Conservation (phyloP, 2,329 filamentous ascomycete species). For the Periconia digitata region DNA sequence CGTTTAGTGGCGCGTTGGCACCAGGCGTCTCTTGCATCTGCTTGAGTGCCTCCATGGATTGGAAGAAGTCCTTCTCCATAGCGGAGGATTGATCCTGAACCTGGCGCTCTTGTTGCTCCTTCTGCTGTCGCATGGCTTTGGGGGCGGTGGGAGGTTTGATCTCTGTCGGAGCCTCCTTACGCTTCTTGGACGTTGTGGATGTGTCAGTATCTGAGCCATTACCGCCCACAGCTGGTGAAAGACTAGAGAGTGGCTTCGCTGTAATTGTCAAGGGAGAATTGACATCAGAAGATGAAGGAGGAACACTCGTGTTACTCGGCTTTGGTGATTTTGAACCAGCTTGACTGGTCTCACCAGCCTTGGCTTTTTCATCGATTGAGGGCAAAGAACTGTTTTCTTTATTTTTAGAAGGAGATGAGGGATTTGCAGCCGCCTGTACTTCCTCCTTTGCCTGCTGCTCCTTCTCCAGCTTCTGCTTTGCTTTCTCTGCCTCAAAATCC, state of each 20-base stretch:
- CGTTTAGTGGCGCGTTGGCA: constrained; percentile 41
- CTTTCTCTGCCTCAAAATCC: constrained; percentile 64
- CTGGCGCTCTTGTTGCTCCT: constrained; percentile 38
- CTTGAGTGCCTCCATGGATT: constrained; percentile 49
- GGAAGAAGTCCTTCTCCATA: constrained; percentile 45
- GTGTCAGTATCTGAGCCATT: constrained; percentile 38
- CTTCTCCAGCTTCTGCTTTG: constrained; percentile 46
- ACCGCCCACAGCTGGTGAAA: constrained; percentile 36
- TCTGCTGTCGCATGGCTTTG: constrained; percentile 47
- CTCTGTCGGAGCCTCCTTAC: constrained; percentile 72
- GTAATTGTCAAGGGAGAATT: constrained; percentile 26
- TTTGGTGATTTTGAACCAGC: constrained; percentile 20
- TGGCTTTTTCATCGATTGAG: constrained; percentile 22
- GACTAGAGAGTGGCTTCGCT: constrained; percentile 26
- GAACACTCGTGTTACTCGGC: constrained; percentile 14
- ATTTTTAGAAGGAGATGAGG: constrained; percentile 28
- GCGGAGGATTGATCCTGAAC: constrained; percentile 56
- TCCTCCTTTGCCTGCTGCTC: constrained; percentile 45
- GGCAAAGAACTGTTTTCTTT: constrained; percentile 26
- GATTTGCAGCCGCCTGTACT: constrained; percentile 28
- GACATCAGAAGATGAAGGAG: constrained; percentile 20
- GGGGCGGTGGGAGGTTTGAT: constrained; percentile 50
- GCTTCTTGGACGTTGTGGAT: constrained; percentile 65
- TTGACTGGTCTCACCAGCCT: constrained; percentile 22
- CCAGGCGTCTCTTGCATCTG: constrained; percentile 17